These are phyloP conservation scores for Pilasporangium apinafurcum DNA, from an alignment of 352 stramenopile genomes.

Conservation along the genomic window DNA sequence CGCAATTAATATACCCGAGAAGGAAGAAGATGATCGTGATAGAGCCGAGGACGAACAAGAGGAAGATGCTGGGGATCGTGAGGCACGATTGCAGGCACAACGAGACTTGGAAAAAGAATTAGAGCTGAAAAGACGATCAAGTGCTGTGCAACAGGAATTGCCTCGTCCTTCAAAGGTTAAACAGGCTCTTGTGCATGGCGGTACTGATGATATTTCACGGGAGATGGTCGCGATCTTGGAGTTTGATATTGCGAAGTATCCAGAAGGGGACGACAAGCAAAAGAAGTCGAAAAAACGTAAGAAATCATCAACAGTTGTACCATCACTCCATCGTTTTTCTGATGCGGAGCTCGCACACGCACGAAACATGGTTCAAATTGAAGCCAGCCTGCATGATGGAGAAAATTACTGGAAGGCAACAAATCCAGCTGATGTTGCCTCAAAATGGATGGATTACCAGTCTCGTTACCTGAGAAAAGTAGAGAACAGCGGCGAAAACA, in stretches of 20 bases:
- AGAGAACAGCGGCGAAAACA: conserved; percentile 6
- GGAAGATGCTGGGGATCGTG: conserved; percentile 82
- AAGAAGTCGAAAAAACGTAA: conserved; percentile 62
- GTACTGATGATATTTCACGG: conserved; percentile 25
- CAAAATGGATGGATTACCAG: conserved; percentile 38
- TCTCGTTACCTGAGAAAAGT: conserved; percentile 23
- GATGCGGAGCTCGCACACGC: conserved; percentile 62
- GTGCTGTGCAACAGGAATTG: conserved; percentile 60
- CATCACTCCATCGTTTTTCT: conserved; percentile 33
- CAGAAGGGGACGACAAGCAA: conserved; percentile 21
- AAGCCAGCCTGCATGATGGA: conserved; percentile 42
- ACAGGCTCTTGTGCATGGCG: conserved; percentile 37
- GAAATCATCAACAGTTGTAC: conserved; percentile 21
- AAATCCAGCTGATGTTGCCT: conserved; percentile 7
- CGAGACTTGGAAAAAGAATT: conserved; percentile 38
- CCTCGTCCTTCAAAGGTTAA: conserved; percentile 64
- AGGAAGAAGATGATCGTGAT: conserved; percentile 40
- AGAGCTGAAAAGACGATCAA: conserved; percentile 59
- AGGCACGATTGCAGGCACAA: conserved; percentile 48
- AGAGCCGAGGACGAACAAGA: conserved; percentile 13
- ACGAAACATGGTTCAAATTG: conserved; percentile 73
- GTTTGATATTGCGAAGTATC: conserved; percentile 52
- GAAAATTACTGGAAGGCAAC: conserved; percentile 32
- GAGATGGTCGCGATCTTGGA: conserved; percentile 69
- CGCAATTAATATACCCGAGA: conserved; percentile 65